These are phyloP conservation scores for Claviceps monticola DNA, from an alignment of 2,329 filamentous ascomycete genomes.

Conservation along the genomic window DNA sequence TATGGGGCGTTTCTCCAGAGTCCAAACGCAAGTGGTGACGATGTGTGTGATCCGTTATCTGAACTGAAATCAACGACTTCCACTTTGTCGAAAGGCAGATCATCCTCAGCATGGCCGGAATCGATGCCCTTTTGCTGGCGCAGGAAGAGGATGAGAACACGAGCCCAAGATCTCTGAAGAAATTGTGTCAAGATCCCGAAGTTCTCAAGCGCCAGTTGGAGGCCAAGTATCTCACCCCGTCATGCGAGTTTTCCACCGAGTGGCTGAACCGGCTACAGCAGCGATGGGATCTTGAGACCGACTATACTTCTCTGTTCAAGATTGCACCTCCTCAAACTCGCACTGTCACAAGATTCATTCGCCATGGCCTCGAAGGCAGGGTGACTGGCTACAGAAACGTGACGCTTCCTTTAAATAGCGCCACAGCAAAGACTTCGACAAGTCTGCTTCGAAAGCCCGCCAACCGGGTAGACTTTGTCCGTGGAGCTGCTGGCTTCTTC, in stretches of 20 bases:
- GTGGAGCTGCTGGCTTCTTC: constrained; percentile 85
- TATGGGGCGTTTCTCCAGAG: background rate
- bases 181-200: constrained; percentile 32
- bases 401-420: constrained; percentile 76
- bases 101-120: constrained; percentile 17
- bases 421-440: constrained; percentile 89
- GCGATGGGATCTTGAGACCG: constrained; percentile 68
- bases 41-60: constrained; percentile 1
- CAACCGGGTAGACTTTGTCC: constrained; percentile 75
- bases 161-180: constrained; percentile 3
- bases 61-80: background rate
- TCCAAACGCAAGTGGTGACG: background rate
- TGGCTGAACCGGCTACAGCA: constrained; percentile 88
- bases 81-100: background rate
- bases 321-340: constrained; percentile 84
- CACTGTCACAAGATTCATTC: constrained; percentile 83
- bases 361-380: constrained; percentile 81
- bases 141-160: constrained; percentile 11
- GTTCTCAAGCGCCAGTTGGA: constrained; percentile 60
- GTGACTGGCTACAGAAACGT: constrained; percentile 93
- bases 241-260: constrained; percentile 61
- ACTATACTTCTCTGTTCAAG: constrained; percentile 74
- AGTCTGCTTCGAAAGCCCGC: constrained; percentile 78
- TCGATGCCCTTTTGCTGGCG: constrained; percentile 21
- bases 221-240: constrained; percentile 63